Base-by-base conservation (phyloP, 805 yeast species). In the Suhomyces prunicola region DNA sequence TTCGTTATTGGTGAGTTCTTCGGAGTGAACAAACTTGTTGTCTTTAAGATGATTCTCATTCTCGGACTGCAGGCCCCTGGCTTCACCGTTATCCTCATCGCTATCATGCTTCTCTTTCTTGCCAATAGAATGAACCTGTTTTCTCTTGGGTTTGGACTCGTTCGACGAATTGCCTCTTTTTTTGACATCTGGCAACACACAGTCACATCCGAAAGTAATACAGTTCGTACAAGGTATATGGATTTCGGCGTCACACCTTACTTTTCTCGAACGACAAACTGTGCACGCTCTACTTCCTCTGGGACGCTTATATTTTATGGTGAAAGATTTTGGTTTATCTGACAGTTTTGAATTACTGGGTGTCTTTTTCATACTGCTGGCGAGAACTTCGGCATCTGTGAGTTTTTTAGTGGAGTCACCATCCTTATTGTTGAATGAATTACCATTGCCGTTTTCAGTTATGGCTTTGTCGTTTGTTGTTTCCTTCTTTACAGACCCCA, bases 211-310 rank as follows among this genome's bases (percentile, higher is more conserved):
- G 66, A 86, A 87, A 3, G 87, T 85, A 35, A 81, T 74, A 64
- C 93, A 87, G 66, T 87, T 87, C 22, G 91, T 80, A 55, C 79
- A 74, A 3, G 80, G 80, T 15, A 74, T 74, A 57, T 73, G 78
- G 41, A 74, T 74, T 55, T 74, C 86, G 10, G 87, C 88, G 62
- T 86, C 90, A 69, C 96, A 88, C 35, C 91, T 79, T n/a, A 88
- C 94, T 61, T 88, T 88, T 35, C 94, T 74, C 6, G 86, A 79
- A 51, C 90, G 84, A 63, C 94, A 88, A n/a, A 87, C 87, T 41
- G 82, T 79, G 63, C 94, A 87, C 2, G 92, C 93, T 46, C 89
- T 69, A 7, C 87, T 72, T 0, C 90, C 87, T 49, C 92, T 71
- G 47, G 87, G 80, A 57, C 84, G 62, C 60, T 76, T 81, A 58